phyloP scores from a whole-genome alignment of 805 yeast species.

The Saccharomycopsis schoenii region DNA sequence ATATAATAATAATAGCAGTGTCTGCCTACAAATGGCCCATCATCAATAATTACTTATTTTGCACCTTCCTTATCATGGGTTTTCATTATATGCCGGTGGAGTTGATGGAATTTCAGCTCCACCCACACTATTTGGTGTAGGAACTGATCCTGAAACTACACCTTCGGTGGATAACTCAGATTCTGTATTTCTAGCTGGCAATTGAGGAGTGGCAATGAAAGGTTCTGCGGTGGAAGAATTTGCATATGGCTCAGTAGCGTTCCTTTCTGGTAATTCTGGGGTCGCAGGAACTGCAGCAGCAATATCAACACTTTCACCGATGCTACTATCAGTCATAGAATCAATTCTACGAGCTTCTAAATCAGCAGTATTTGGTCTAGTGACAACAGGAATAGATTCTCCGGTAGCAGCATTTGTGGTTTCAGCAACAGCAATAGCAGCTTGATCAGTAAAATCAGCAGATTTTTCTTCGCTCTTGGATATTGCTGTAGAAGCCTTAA shows the following conservation, averaged over 20 bases:
- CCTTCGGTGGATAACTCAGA: not conserved
- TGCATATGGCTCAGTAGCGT: not conserved
- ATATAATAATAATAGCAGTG: too few relatives aligned
- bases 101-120: not conserved
- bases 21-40: too few relatives aligned
- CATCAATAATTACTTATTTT: too few relatives aligned
- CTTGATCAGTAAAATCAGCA: not conserved
- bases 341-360: not conserved
- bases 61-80: not conserved
- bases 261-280: not conserved
- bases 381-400: not conserved
- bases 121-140: not conserved
- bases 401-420: not conserved
- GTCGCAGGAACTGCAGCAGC: not conserved
- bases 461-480: not conserved
- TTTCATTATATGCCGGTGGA: not conserved
- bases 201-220: not conserved
- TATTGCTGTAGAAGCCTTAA: slow-evolving; percentile 4
- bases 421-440: slow-evolving; percentile 1
- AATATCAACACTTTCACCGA: not conserved
- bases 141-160: not conserved
- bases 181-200: not conserved
- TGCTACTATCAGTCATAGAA: not conserved
- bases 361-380: not conserved
- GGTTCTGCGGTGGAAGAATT: not conserved